These are phyloP conservation scores for Tuctoria greenei DNA, from an alignment of 176 grass and related monocot species.

Conservation along the genomic window DNA sequence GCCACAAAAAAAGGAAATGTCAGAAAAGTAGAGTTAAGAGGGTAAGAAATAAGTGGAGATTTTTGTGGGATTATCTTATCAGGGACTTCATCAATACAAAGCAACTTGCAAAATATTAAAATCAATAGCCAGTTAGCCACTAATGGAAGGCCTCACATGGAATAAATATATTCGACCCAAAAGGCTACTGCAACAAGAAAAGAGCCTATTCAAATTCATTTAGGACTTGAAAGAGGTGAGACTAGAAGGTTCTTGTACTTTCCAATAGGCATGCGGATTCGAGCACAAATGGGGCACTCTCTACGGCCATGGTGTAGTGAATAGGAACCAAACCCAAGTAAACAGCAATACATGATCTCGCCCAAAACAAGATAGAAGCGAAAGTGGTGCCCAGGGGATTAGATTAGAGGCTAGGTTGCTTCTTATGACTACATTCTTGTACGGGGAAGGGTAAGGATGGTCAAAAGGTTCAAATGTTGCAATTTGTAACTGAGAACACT, in stretches of 20 bases:
- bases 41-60: neutral
- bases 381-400: neutral
- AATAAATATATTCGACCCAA: neutral
- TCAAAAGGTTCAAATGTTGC: neutral
- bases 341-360: neutral
- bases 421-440: neutral
- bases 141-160: constrained; percentile 2
- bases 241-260: neutral
- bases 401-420: neutral
- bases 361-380: neutral
- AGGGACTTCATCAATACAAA: neutral
- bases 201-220: neutral
- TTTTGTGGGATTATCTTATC: neutral
- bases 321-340: neutral
- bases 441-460: neutral
- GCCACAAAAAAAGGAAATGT: constrained; percentile 22
- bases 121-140: neutral
- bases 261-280: neutral
- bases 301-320: neutral
- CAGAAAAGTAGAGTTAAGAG: neutral
- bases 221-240: neutral
- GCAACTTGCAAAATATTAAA: neutral
- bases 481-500: neutral
- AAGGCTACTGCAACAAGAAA: neutral
- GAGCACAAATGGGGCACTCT: neutral